Evolutionary conservation across 768 basidiomycete species (phyloP).

Genomic region (Leccinum subgranulosum): DNA sequence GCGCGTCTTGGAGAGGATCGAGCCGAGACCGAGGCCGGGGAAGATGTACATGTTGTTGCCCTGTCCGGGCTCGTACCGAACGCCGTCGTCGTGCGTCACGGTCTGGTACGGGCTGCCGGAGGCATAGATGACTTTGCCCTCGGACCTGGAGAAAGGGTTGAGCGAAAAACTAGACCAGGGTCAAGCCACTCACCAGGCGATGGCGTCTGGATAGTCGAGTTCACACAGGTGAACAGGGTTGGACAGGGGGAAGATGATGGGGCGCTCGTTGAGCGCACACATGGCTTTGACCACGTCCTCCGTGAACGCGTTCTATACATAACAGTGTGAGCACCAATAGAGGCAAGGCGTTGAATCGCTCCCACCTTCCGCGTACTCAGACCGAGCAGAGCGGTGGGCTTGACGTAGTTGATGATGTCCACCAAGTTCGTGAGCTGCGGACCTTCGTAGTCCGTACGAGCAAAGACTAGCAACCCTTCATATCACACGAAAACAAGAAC

Average conservation of each 20-base stretch:
- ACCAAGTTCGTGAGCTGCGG: slow-evolving; percentile 56
- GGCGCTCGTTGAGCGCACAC: slow-evolving; percentile 59
- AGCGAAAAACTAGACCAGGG: neutral
- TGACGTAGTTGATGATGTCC: slow-evolving; percentile 68
- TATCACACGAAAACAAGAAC: neutral
- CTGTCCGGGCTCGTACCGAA: slow-evolving; percentile 60
- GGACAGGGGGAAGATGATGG: slow-evolving; percentile 82
- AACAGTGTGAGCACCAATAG: neutral
- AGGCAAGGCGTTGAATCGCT: neutral
- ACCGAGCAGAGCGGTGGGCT: slow-evolving; percentile 76
- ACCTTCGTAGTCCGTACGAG: slow-evolving; percentile 66
- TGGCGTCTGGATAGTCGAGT: slow-evolving; percentile 57
- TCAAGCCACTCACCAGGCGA: slow-evolving; percentile 44
- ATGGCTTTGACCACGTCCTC: slow-evolving; percentile 61
- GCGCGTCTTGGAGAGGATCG: slow-evolving; percentile 54
- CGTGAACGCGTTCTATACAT: slow-evolving; percentile 51
- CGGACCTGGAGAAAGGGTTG: slow-evolving; percentile 41
- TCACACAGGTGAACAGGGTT: slow-evolving; percentile 67
- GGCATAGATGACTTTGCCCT: slow-evolving; percentile 67
- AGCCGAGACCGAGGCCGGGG: slow-evolving; percentile 59
- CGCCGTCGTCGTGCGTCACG: slow-evolving; percentile 45
- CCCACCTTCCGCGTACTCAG: slow-evolving; percentile 53
- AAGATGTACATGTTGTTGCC: slow-evolving; percentile 82
- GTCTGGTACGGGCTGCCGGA: slow-evolving; percentile 68
- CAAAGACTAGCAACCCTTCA: slow-evolving; percentile 48